Evolutionary conservation across 192 early-diverging fungal species (phyloP).

Genomic region (Backusella circina): DNA sequence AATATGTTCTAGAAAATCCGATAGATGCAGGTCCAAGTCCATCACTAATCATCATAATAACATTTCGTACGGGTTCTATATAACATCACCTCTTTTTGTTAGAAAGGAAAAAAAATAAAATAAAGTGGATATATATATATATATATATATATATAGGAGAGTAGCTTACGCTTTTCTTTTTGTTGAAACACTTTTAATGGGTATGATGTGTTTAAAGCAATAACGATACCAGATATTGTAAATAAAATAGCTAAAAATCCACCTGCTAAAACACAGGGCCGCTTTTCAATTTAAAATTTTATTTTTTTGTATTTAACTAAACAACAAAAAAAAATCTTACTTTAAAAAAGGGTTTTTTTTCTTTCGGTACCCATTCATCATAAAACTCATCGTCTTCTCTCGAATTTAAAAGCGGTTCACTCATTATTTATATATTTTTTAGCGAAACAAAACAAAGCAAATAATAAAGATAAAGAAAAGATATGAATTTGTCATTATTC

Average conservation of each 20-base stretch:
- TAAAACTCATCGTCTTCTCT: not conserved
- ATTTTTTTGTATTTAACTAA: not conserved
- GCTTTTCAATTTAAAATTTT: not conserved
- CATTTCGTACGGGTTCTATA: constrained; percentile 16
- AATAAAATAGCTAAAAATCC: not conserved
- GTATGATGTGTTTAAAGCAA: not conserved
- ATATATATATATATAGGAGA: not conserved
- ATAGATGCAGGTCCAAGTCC: constrained; percentile 95
- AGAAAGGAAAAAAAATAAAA: not conserved
- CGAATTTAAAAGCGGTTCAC: not conserved
- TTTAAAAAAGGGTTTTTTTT: constrained; percentile 6
- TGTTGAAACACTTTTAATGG: not conserved
- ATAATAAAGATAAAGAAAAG: not conserved
- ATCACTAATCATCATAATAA: constrained; percentile 94
- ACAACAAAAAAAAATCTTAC: constrained; percentile 3
- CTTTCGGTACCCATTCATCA: not conserved
- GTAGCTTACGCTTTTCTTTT: not conserved
- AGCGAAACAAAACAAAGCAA: not conserved
- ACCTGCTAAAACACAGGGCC: not conserved
- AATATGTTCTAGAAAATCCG: constrained; percentile 80
- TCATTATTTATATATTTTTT: not conserved
- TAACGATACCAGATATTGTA: not conserved
- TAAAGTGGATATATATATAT: not conserved
- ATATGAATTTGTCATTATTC: not conserved
- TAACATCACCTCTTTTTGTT: not conserved